Conservation (phyloP, 208 protist genomes). For the Novymonas esmeraldas region DNA sequence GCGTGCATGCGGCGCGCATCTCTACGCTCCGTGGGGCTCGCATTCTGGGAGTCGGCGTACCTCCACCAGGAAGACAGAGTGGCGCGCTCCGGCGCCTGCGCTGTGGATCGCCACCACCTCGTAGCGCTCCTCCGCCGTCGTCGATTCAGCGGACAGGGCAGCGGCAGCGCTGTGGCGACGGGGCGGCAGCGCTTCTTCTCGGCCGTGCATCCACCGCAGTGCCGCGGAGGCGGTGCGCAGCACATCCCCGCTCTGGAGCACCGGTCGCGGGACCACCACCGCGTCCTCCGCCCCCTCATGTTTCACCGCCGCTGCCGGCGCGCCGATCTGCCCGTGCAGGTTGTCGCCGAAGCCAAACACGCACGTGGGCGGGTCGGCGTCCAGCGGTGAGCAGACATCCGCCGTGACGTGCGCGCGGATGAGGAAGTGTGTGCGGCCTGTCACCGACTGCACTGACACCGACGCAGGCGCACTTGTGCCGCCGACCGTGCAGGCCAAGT, state of each 20-base stretch:
- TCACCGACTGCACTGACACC: conserved; percentile 25
- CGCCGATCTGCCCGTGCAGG: conserved; percentile 73
- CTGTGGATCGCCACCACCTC: conserved; percentile 45
- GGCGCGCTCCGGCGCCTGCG: conserved; percentile 56
- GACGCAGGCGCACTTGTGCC: neutral
- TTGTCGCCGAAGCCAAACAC: conserved; percentile 86
- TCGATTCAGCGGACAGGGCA: neutral
- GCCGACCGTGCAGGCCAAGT: conserved; percentile 6
- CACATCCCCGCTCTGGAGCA: conserved; percentile 45
- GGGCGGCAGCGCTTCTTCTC: conserved; percentile 3
- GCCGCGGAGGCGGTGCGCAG: conserved; percentile 23
- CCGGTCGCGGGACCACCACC: conserved; percentile 17
- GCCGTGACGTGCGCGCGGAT: conserved; percentile 17
- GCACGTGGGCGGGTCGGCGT: neutral
- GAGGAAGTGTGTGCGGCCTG: conserved; percentile 67
- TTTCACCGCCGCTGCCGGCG: neutral
- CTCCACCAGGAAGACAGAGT: conserved; percentile 78
- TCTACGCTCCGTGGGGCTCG: too few species aligned
- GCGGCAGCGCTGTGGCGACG: neutral
- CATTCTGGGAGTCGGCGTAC: too few species aligned
- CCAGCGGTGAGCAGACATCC: neutral
- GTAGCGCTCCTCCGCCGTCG: conserved; percentile 2
- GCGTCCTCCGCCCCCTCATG: conserved; percentile 1
- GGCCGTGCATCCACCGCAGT: neutral
- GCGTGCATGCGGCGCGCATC: too few species aligned